Base-by-base conservation (phyloP, 305 asterid species). In the Fraxinus floribunda region DNA sequence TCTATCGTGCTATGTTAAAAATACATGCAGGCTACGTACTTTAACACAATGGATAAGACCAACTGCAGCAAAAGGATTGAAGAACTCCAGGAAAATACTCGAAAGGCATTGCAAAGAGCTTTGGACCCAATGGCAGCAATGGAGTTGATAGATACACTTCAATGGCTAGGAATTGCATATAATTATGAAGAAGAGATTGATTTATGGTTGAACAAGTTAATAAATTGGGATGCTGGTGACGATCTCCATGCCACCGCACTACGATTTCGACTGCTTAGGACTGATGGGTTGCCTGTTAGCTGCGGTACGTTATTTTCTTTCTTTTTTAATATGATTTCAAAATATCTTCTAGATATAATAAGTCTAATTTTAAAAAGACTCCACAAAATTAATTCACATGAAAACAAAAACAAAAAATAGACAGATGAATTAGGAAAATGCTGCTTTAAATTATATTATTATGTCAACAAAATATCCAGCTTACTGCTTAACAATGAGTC, bases 201-300 rank as follows among this genome's bases (percentile, higher is more conserved):
- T 82, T 76, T 34, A 11, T 77, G 74, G 85, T 76, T 82, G 74
- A 80, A 38, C 26, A 77, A 68, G 78, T 16, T 80, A 34, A 18
- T 18, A 11, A 20, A 73, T 20, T 80, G 83, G 83, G 79, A 80
- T 52, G 35, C 77, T 26, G 29, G 20, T 5, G 71, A 72, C 1
- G 79, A 75, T 60, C 77, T 83, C 16, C 44, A 52, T 26, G 82
- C 86, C 4, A 74, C 83, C 0, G 83, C 86, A 3, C 24, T 83
- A 16, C 82, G 83, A n/a, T 83, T 83, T 60, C 83, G 86, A 11
- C 79, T 83, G 26, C 86, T 83, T 44, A 38, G 86, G 57, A 79
- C 60, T 26, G 39, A 79, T 1, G 72, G 66, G 16, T 34, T 2
- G 29, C 86, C 80, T 0, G 29, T 79, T 57, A 78, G 55, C 76